A percentile compares a stretch with the other conserved stretches of the same genome.
Conservation (phyloP, 2,329 filamentous ascomycete genomes). For the Diaporthe sp. region DNA sequence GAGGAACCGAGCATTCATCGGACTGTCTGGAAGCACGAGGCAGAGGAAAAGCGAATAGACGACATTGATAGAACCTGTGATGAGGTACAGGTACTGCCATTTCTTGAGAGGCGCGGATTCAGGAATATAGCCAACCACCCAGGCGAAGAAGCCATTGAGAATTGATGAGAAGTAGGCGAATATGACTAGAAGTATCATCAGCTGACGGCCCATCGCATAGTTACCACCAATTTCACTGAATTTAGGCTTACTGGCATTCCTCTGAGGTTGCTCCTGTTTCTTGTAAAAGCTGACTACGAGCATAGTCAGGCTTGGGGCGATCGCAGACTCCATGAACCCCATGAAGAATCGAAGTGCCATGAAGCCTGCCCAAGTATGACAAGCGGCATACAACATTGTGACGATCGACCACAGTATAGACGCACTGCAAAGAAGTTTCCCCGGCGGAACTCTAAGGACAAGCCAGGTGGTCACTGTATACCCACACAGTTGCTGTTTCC, state of each 20-base stretch:
- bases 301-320: slow-evolving; percentile 46
- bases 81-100: slow-evolving; percentile 45
- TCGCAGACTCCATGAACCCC: slow-evolving; percentile 48
- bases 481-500: slow-evolving; percentile 39
- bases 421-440: slow-evolving; percentile 40
- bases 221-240: too few species aligned
- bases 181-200: slow-evolving; percentile 39
- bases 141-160: slow-evolving; percentile 57
- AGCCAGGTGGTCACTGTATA: slow-evolving; percentile 41
- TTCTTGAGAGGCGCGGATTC: slow-evolving; percentile 31
- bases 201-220: background rate
- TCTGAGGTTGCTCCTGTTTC: slow-evolving; percentile 48
- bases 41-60: slow-evolving; percentile 42
- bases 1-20: slow-evolving; percentile 49
- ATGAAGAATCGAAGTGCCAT: slow-evolving; percentile 49
- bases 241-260: slow-evolving; percentile 42
- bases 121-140: slow-evolving; percentile 33
- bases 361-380: slow-evolving; percentile 43
- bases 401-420: slow-evolving; percentile 45
- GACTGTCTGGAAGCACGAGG: slow-evolving; percentile 47
- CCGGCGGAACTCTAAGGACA: slow-evolving; percentile 42
- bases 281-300: slow-evolving; percentile 51
- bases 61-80: slow-evolving; percentile 45
- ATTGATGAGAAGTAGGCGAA: slow-evolving; percentile 52
- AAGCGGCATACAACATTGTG: slow-evolving; percentile 42